A percentile compares a stretch with the other conserved stretches of the same genome.
phyloP scores from a whole-genome alignment of 495 filamentous ascomycete genomes.

The Annulohypoxylon stygium region DNA sequence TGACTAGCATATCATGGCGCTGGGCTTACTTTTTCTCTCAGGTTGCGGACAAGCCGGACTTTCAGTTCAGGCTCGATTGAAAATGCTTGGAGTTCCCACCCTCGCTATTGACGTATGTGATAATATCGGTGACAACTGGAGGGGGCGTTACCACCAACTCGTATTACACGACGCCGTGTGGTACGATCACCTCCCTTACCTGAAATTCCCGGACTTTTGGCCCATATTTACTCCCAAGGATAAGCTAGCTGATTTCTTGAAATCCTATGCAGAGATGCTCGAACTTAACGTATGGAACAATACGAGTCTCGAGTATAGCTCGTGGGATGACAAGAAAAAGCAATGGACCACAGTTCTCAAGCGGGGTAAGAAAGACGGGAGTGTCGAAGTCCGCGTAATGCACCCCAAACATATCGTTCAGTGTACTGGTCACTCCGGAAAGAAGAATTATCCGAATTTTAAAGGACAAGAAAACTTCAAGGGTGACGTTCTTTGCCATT shows the following conservation, averaged over 20 bases:
- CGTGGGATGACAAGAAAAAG: slow-evolving; percentile 67
- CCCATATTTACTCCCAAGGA: slow-evolving; percentile 82
- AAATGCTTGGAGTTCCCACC: slow-evolving; percentile 74
- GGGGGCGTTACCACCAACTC: slow-evolving; percentile 71
- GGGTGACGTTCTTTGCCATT: slow-evolving; percentile 74
- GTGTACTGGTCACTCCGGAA: slow-evolving; percentile 79
- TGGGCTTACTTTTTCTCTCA: slow-evolving; percentile 38
- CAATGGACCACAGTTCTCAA: slow-evolving; percentile 73
- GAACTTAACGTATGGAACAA: slow-evolving; percentile 83
- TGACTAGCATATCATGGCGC: neutral
- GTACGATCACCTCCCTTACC: slow-evolving; percentile 81
- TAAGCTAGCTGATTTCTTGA: slow-evolving; percentile 84
- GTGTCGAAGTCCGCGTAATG: slow-evolving; percentile 66
- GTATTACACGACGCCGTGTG: slow-evolving; percentile 83
- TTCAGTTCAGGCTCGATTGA: slow-evolving; percentile 75
- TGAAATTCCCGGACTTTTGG: slow-evolving; percentile 77
- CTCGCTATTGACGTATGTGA: slow-evolving; percentile 76
- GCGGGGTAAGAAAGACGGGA: slow-evolving; percentile 63
- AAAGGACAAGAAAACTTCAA: slow-evolving; percentile 72
- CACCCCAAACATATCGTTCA: slow-evolving; percentile 77
- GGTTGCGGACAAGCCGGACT: slow-evolving; percentile 71
- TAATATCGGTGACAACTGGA: slow-evolving; percentile 82
- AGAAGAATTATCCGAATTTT: slow-evolving; percentile 74
- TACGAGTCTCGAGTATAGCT: slow-evolving; percentile 63
- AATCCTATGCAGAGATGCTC: slow-evolving; percentile 76